Evolutionary conservation across 2,329 filamentous ascomycete species (phyloP).

Genomic region (Emergomyces pasteurianus): DNA sequence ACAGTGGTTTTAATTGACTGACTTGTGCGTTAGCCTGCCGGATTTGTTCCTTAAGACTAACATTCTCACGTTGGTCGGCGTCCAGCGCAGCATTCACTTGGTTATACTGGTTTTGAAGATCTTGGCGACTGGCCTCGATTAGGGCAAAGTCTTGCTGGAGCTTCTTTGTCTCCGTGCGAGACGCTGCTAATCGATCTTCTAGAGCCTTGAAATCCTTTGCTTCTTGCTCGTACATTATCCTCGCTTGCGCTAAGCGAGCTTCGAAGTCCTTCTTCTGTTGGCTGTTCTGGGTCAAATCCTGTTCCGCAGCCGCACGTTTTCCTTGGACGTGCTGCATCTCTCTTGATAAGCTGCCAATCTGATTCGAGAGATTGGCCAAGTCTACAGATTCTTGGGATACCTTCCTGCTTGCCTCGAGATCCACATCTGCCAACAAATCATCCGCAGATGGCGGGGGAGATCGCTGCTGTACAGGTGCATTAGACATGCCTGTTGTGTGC

Average conservation of each 20-base stretch:
- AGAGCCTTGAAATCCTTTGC: conserved; percentile 72
- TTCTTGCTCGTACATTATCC: conserved; percentile 85
- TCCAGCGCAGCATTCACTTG: conserved; percentile 64
- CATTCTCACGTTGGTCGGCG: conserved; percentile 80
- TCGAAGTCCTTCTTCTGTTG: conserved; percentile 92
- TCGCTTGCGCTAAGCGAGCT: conserved; percentile 71
- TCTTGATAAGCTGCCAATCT: conserved; percentile 78
- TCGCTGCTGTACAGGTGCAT: conserved; percentile 25
- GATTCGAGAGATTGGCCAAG: conserved; percentile 89
- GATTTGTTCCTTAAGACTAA: conserved; percentile 75
- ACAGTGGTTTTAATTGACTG: conserved; percentile 69
- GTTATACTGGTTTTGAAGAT: conserved; percentile 71
- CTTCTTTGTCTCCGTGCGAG: conserved; percentile 71
- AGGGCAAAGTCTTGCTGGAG: conserved; percentile 73
- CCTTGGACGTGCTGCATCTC: conserved; percentile 89
- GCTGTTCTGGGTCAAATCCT: conserved; percentile 67
- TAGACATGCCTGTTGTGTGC: conserved; percentile 59
- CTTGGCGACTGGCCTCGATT: conserved; percentile 67
- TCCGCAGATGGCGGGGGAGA: conserved; percentile 50
- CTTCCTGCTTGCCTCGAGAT: conserved; percentile 78
- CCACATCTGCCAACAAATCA: conserved; percentile 81
- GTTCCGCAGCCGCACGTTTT: conserved; percentile 67
- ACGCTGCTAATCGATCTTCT: conserved; percentile 67
- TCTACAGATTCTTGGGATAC: conserved; percentile 83
- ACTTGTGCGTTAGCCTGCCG: conserved; percentile 71